Evolutionary conservation across 2,329 filamentous ascomycete species (phyloP), one percentile per base, ranked within the genome.

Genomic region (Penicillium sclerotiorum): DNA sequence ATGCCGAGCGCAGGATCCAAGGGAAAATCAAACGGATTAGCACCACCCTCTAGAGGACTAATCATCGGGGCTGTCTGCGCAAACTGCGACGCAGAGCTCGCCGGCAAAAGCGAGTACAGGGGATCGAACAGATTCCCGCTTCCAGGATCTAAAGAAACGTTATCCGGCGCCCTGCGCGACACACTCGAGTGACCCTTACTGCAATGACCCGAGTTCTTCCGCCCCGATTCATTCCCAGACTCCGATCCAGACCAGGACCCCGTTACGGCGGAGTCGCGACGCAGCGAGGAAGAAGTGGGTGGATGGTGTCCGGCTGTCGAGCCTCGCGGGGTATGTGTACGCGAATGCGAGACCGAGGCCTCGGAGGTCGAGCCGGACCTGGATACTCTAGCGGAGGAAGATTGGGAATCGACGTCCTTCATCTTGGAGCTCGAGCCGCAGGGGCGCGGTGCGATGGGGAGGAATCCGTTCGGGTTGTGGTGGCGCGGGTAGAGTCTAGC

Each of bases 361-460:
- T 48, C 52, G 15, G 51, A 54, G 18, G 49, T 50, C 8, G 56
- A 61, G 20, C 49, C 56, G 20, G 58, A 61, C 20, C 53, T 48
- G 30, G 53, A 58, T 27, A 42, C 41, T 4, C 28, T 35, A 8
- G 47, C 33, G 36, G 53, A 51, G 17, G 40, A 50, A 8, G 47
- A 39, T n/a, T 22, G 28, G 30, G 39, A 7, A 25, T 38, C 21
- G 15, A 23, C 13, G 8, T 40, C 32, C 17, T 50, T 37, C 13
- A 49, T 51, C 18, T 23, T 22, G 17, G n/a, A 6, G 22, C n/a
- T 21, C 9, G 37, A 38, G n/a, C n/a, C n/a, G n/a, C n/a, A n/a
- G 2, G 57, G 59, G 28, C 59, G 52, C 17, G 59, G 59, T 18
- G 59, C 59, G 30, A 62, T 62, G 27, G 59, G 58, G 30, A 56